Conservation (phyloP, 768 basidiomycete genomes). For the Floccularia luteovirens region DNA sequence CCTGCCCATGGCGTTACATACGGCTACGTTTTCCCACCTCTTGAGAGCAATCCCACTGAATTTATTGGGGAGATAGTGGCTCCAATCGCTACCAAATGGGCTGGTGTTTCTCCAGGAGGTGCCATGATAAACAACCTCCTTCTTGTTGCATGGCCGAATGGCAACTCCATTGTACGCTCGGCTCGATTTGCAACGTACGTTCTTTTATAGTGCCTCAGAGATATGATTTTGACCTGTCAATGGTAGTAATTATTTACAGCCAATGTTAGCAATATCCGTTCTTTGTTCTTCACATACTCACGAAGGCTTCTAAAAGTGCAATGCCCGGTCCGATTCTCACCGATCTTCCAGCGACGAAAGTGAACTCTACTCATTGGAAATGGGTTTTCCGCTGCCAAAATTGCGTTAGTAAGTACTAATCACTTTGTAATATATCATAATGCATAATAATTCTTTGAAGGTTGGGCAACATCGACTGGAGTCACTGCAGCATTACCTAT, state of each 20-base stretch:
- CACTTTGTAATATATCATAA: background rate
- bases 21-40: constrained; percentile 47
- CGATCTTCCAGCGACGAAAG: constrained; percentile 36
- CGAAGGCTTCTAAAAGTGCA: constrained; percentile 17
- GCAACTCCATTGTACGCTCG: constrained; percentile 41
- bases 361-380: constrained; percentile 59
- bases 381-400: constrained; percentile 64
- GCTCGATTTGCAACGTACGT: constrained; percentile 48
- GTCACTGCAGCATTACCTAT: constrained; percentile 32
- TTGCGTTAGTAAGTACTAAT: constrained; percentile 48
- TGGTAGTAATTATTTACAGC: constrained; percentile 42
- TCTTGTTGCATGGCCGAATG: constrained; percentile 55
- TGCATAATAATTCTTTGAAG: constrained; percentile 5
- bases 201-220: background rate
- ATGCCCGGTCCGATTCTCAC: constrained; percentile 47
- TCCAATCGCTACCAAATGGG: constrained; percentile 48
- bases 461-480: constrained; percentile 28
- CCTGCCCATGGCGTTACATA: constrained; percentile 32
- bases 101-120: constrained; percentile 44
- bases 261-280: constrained; percentile 27
- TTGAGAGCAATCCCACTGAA: constrained; percentile 33
- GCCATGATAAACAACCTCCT: constrained; percentile 50
- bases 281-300: background rate
- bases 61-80: constrained; percentile 60
- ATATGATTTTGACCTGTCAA: constrained; percentile 1